phyloP scores from a whole-genome alignment of 345 rosid species.

The Gossypium anomalum region DNA sequence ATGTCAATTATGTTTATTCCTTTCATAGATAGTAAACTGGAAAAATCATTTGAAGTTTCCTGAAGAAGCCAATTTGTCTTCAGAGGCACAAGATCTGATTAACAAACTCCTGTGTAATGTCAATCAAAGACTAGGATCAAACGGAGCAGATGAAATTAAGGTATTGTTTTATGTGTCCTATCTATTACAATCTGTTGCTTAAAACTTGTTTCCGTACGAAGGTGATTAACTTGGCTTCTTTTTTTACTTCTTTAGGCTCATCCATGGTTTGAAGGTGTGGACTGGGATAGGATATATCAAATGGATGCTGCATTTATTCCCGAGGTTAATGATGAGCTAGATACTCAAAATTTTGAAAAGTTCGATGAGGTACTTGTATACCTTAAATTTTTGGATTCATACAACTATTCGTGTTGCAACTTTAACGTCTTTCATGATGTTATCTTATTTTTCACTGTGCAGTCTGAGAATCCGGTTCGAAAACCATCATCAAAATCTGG shows the following conservation, averaged over 20 bases:
- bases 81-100: constrained; percentile 68
- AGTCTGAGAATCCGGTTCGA: constrained; percentile 38
- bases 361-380: constrained; percentile 71
- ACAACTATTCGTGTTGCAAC: neutral
- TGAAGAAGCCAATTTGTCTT: constrained; percentile 77
- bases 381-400: neutral
- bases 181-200: constrained; percentile 28
- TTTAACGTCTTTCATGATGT: constrained; percentile 10
- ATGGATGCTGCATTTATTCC: constrained; percentile 93
- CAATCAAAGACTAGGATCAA: constrained; percentile 76
- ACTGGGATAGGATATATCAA: constrained; percentile 78
- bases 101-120: constrained; percentile 83
- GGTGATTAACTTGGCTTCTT: constrained; percentile 21
- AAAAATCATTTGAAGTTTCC: constrained; percentile 94
- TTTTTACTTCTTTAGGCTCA: constrained; percentile 51
- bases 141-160: constrained; percentile 85
- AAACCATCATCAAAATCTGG: constrained; percentile 45
- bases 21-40: constrained; percentile 84
- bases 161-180: constrained; percentile 63
- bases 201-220: constrained; percentile 23
- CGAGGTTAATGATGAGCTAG: constrained; percentile 84
- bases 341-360: constrained; percentile 95
- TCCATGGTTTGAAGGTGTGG: constrained; percentile 67
- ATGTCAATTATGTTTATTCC: constrained; percentile 8
- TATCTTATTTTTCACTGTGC: constrained; percentile 24